These are phyloP conservation scores for Ophiosphaerella korrae DNA, from an alignment of 2,329 filamentous ascomycete species.

Conservation along the genomic window DNA sequence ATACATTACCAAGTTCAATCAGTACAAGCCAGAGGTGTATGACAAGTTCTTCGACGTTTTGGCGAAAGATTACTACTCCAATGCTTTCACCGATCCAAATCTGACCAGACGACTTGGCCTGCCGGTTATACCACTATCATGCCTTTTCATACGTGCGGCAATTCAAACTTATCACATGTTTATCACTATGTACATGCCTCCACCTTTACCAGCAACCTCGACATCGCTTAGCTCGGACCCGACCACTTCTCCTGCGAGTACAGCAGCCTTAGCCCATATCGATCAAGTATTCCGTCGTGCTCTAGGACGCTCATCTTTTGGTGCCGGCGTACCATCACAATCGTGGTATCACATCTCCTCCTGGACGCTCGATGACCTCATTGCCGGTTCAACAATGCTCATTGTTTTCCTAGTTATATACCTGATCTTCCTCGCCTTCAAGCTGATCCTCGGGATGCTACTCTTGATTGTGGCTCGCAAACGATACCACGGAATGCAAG, in stretches of 20 bases:
- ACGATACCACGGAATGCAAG: constrained; percentile 81
- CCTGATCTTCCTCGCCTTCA: constrained; percentile 78
- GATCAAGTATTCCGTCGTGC: constrained; percentile 78
- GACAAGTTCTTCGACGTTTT: constrained; percentile 88
- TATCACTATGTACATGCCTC: constrained; percentile 81
- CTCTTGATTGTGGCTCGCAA: constrained; percentile 79
- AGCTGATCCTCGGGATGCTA: constrained; percentile 86
- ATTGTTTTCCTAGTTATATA: constrained; percentile 85
- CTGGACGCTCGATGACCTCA: constrained; percentile 73
- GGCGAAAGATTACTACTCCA: constrained; percentile 97
- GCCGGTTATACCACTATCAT: constrained; percentile 89
- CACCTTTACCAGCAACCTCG: constrained; percentile 70
- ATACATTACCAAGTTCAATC: constrained; percentile 99
- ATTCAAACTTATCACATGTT: constrained; percentile 99
- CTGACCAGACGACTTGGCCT: constrained; percentile 87
- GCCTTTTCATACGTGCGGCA: constrained; percentile 91
- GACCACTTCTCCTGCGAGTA: constrained; percentile 69
- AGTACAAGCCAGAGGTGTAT: constrained; percentile 89
- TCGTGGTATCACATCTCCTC: constrained; percentile 32
- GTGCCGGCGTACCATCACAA: constrained; percentile 38
- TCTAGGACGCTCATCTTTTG: constrained; percentile 73
- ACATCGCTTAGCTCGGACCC: constrained; percentile 68
- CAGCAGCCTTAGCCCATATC: constrained; percentile 77
- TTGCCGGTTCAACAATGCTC: constrained; percentile 79
- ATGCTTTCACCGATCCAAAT: constrained; percentile 90